phyloP scores from a whole-genome alignment of 805 yeast genomes.

The Candida orba region DNA sequence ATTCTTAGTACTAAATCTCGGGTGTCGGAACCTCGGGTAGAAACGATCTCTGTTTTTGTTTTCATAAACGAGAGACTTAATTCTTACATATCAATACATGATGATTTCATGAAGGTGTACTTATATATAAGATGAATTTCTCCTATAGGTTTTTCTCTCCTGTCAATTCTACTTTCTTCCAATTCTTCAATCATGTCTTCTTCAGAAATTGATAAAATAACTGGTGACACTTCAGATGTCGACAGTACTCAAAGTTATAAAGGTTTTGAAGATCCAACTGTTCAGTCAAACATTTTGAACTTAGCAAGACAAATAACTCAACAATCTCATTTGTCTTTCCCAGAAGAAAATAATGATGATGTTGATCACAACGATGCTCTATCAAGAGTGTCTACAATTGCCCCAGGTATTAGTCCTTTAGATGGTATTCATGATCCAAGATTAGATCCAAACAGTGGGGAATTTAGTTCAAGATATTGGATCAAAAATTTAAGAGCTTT shows the following conservation, averaged over 20 bases:
- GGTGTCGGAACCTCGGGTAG: too few species aligned
- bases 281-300: constrained; percentile 25
- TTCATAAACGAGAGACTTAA: too few species aligned
- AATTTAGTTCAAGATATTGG: constrained; percentile 57
- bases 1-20: too few species aligned
- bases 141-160: too few species aligned
- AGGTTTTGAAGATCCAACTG: constrained; percentile 8
- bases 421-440: constrained; percentile 29
- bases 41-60: too few species aligned
- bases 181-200: background rate
- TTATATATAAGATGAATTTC: background rate
- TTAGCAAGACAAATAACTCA: constrained; percentile 34
- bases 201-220: constrained; percentile 1
- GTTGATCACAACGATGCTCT: constrained; percentile 7
- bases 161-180: background rate
- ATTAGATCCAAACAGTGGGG: constrained; percentile 51
- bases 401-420: constrained; percentile 35
- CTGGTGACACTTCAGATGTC: background rate
- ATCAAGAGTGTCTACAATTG: constrained; percentile 18
- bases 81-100: too few species aligned
- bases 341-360: background rate
- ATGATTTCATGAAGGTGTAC: too few species aligned
- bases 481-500: constrained; percentile 50
- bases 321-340: constrained; percentile 7
- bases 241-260: constrained; percentile 2